A percentile compares a stretch with the other conserved stretches of the same genome.
Evolutionary conservation across 768 basidiomycete species (phyloP).

Genomic region (Leucocoprinus birnbaumii): DNA sequence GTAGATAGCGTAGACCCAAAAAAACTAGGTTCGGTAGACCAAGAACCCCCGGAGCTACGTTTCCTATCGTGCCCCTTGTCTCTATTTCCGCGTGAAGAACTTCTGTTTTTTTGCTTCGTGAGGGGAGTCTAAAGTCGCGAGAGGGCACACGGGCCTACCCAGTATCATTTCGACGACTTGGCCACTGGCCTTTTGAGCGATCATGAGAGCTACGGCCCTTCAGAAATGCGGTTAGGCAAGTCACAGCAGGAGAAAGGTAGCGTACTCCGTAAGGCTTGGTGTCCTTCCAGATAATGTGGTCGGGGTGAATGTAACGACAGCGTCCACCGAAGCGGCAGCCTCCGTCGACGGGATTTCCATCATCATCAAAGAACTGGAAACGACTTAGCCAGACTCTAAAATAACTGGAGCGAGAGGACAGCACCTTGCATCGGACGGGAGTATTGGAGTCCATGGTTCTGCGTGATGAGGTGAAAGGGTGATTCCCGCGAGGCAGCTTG

Average conservation of each 20-base stretch:
- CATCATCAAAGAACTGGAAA: constrained; percentile 13
- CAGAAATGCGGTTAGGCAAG: not conserved
- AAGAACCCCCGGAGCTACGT: not conserved
- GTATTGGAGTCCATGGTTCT: not conserved
- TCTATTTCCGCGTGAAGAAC: not conserved
- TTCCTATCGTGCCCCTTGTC: not conserved
- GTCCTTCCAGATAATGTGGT: constrained; percentile 4
- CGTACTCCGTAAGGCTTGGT: constrained; percentile 3
- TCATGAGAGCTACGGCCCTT: not conserved
- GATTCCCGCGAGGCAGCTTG: not conserved
- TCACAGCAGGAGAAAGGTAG: not conserved
- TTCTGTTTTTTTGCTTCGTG: not conserved
- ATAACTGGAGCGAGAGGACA: not conserved
- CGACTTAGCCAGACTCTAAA: not conserved
- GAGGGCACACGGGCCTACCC: not conserved
- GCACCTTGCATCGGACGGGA: constrained; percentile 13
- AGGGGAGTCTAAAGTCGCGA: too few species aligned
- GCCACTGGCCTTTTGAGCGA: not conserved
- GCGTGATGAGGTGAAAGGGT: not conserved
- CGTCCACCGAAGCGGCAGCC: not conserved
- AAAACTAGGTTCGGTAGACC: not conserved
- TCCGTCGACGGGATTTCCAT: constrained; percentile 4
- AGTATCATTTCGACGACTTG: not conserved
- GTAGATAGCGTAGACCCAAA: not conserved
- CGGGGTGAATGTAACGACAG: constrained; percentile 14